Base-by-base conservation (phyloP, 2,329 filamentous ascomycete species). In the Sporothrix sp. region DNA sequence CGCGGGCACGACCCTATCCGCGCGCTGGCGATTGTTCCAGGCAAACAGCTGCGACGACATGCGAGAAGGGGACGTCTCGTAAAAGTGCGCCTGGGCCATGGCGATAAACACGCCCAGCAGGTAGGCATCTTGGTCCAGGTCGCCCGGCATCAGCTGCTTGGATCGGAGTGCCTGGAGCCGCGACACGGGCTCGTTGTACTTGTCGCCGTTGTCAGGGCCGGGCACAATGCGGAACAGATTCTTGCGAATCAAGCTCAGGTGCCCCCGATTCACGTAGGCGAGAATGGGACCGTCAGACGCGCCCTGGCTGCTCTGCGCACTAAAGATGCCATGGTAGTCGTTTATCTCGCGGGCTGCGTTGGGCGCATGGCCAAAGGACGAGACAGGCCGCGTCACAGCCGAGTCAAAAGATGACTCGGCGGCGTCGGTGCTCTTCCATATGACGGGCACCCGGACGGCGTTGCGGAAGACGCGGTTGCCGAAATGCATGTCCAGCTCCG, bases 81-180 rank as follows among this genome's bases (percentile, higher is more conserved):
- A 79, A 51, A 75, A 76, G 42, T 74, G 68, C 8, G 69, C 66
- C 57, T 81, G 78, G 7, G 78, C 78, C 72, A 81, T 75, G 42
- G 73, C 72, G 11, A 81, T 57, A 51, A 80, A 72, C 38, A 72
- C 67, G 18, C 70, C 75, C 5, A 76, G 65, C 32, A 79, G 66
- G 51, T 76, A 72, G 0, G 72, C 65, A 57, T 81, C 77, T 43
- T 75, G 71, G 44, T 79, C 70, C 2, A 61, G 54, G 44, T 79
- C 68, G 3, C 63, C 59, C 0, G 78, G 77, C 3, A 72, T 52
- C 4, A 79, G 63, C 42, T 64, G 63, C 58, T 71, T 75, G 5
- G 70, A 67, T 1, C 75, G 69, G 13, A 75, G 59, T 30, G 63
- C 59, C 50, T 76, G 72, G 9, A 81, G 62, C 5, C 68, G 66